These are phyloP conservation scores for Balakata baccata DNA, from an alignment of 345 rosid species.

Conservation along the genomic window DNA sequence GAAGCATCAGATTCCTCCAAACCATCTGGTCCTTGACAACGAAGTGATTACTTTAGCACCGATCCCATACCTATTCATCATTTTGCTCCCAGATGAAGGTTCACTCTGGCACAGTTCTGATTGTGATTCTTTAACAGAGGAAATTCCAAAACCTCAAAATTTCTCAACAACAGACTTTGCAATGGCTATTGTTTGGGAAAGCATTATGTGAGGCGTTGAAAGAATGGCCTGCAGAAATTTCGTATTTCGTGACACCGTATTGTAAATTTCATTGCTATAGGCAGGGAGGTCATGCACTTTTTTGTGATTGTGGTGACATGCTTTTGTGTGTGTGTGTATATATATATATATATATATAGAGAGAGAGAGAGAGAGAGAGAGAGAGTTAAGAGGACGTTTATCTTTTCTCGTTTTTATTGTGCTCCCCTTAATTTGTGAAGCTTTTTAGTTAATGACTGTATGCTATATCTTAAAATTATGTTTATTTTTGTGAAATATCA, in stretches of 20 bases:
- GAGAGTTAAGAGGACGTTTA: not conserved
- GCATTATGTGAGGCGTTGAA: not conserved
- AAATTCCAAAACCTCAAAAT: not conserved
- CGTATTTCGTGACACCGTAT: not conserved
- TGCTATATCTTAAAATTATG: not conserved
- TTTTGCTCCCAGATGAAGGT: slow-evolving; percentile 3
- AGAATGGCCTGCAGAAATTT: not conserved
- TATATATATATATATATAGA: no score
- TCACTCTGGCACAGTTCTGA: slow-evolving; percentile 3
- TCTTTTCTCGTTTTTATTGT: not conserved
- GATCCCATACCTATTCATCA: not conserved
- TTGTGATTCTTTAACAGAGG: not conserved
- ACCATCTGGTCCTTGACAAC: slow-evolving; percentile 37
- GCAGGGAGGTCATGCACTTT: not conserved
- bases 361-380: no score
- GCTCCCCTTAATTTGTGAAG: not conserved
- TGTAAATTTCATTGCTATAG: not conserved
- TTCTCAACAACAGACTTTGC: not conserved
- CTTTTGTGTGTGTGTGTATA: slow-evolving; percentile 20
- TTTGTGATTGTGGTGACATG: not conserved
- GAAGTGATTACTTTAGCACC: not conserved
- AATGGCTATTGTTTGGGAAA: not conserved
- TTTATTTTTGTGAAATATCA: not conserved
- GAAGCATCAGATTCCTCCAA: slow-evolving; percentile 53
- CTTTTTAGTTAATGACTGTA: not conserved